Evolutionary conservation across 805 yeast species (phyloP).

Genomic region (Ogataea paraovalis): DNA sequence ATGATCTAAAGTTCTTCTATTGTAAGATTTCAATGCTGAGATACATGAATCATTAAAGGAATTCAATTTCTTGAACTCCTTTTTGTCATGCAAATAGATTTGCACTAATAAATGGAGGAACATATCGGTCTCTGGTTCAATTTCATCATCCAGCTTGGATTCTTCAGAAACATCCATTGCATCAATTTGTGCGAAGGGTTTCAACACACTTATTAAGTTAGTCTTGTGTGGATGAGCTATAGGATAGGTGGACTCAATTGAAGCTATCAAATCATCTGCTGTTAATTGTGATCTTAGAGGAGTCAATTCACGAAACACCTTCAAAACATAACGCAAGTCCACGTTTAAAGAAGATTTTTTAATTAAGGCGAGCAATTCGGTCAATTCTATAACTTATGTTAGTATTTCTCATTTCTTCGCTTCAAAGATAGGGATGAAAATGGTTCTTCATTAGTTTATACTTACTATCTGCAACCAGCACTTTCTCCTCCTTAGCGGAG

Average conservation of each 20-base stretch:
- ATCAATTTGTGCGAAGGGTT: conserved; percentile 29
- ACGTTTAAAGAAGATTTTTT: conserved; percentile 43
- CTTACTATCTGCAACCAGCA: conserved; percentile 12
- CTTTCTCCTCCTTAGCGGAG: background rate
- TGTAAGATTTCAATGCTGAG: conserved; percentile 55
- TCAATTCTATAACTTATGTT: conserved; percentile 13
- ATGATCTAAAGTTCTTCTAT: conserved; percentile 80
- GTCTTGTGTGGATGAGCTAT: conserved; percentile 39
- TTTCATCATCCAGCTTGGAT: conserved; percentile 28
- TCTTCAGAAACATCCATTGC: conserved; percentile 32
- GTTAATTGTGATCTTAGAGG: conserved; percentile 64
- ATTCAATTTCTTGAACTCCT: conserved; percentile 45
- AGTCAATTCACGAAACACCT: conserved; percentile 80
- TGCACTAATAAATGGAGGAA: conserved; percentile 77
- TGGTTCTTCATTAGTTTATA: background rate
- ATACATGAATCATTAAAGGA: conserved; percentile 51
- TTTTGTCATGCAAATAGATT: conserved; percentile 65
- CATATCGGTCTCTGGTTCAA: conserved; percentile 76
- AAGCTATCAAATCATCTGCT: conserved; percentile 47
- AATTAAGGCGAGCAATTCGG: conserved; percentile 22
- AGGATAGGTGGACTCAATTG: conserved; percentile 57
- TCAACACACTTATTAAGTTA: conserved; percentile 36
- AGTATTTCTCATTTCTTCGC: conserved; percentile 3
- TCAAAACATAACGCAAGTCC: conserved; percentile 85
- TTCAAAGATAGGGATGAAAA: too few species aligned